Base-by-base conservation (phyloP, 768 basidiomycete genomes). In the Tubosaeta brunneosetosa region DNA sequence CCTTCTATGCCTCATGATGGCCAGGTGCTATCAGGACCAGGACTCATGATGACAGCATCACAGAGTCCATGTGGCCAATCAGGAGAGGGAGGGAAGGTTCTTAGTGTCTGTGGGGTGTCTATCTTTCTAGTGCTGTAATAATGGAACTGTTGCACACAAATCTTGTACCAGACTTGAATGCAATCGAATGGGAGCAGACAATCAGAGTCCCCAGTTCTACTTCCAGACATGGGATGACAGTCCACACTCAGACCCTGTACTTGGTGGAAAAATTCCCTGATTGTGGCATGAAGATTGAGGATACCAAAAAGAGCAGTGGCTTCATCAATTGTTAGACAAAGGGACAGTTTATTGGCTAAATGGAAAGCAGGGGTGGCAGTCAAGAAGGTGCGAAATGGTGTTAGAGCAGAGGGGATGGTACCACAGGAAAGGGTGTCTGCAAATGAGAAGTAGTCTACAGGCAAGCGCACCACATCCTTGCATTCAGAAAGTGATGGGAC, bases 131-230 rank as follows among this genome's bases (percentile, higher is more conserved):
- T 2, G 11, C 14, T 11, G n/a, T 44, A 27, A 29, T 44, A 44
- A 29, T 12, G 27, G 27, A 44, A 29, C 27, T 44, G 43, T 17
- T 44, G 43, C 19, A 44, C 26, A 27, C 5, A 16, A 3, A 44
- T 16, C 26, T 38, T 47, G 51, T 43, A 42, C 51, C 51, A 52
- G 3, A 47, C 26, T n/a, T 47, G 46, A 12, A 52, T 47, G n/a
- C 6, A 12, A 27, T 52, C 37, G 19, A 51, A 52, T 2, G 22
- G 29, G 51, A 46, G 51, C 6, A n/a, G 22, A 12, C 6, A 33
- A 22, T 42, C 4, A 10, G 22, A 12, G 22, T 42, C 41, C 41
- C 11, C 2, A 12, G 11, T 42, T 12, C 41, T 42, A 26, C 2
- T 7, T 4, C 41, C 19, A 3, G 8, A 17, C 41, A 42, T 12